Conservation (phyloP, 2,329 filamentous ascomycete genomes). For the Cryphonectria radicalis region DNA sequence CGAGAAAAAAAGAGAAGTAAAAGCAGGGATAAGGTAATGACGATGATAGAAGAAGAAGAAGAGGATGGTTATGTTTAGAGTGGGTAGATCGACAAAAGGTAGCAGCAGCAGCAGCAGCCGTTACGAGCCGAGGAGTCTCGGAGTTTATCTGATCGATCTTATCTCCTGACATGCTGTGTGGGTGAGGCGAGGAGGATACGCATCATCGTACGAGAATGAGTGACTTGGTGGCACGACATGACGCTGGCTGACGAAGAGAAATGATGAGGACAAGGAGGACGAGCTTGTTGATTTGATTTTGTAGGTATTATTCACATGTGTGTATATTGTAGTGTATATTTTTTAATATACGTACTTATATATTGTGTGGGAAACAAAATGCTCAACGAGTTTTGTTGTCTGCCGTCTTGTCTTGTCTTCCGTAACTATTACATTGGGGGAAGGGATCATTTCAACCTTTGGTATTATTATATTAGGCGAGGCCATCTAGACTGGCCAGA, state of each 20-base stretch:
- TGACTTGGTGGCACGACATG: neutral
- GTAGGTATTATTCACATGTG: neutral
- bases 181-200: neutral
- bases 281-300: neutral
- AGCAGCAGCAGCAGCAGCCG: slow-evolving; percentile 1
- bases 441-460: too few relatives aligned
- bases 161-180: slow-evolving; percentile 20
- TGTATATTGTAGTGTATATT: neutral
- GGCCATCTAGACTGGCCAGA: neutral
- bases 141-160: slow-evolving; percentile 28
- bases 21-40: neutral
- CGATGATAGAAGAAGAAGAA: neutral
- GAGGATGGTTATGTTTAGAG: neutral
- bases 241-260: neutral
- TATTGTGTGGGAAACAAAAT: too few relatives aligned
- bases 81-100: neutral
- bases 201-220: slow-evolving; percentile 1
- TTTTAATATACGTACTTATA: too few relatives aligned
- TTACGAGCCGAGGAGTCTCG: slow-evolving; percentile 16
- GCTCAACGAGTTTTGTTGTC: neutral
- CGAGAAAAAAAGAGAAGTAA: neutral
- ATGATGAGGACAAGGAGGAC: neutral
- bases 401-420: neutral
- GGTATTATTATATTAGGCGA: neutral
- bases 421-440: too few relatives aligned